Percentiles rank a stretch among this genome's conserved stretches.
These are phyloP conservation scores for Vigna reflexopilosa DNA, from an alignment of 306 rosid genomes.

Conservation along the genomic window DNA sequence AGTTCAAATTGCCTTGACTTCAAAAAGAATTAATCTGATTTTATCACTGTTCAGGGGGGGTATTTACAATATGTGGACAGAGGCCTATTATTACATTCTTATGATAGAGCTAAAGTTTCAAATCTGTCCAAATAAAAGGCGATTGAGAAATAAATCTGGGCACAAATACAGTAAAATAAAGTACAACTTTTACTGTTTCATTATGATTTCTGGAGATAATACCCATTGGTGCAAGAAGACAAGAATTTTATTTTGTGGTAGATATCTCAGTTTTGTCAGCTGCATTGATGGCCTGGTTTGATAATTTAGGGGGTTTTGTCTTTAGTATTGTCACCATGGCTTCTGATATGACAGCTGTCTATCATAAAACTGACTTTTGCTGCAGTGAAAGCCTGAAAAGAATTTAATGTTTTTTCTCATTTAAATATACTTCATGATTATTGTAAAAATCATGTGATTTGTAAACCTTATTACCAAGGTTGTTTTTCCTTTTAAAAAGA, in stretches of 20 bases:
- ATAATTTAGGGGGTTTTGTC: constrained; percentile 3
- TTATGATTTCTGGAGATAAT: neutral
- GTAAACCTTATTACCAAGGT: neutral
- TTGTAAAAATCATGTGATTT: neutral
- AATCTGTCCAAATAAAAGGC: neutral
- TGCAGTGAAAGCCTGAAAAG: neutral
- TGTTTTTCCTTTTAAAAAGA: neutral
- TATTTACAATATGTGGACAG: neutral
- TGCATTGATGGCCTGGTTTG: constrained; percentile 4
- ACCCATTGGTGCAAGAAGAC: constrained; percentile 7
- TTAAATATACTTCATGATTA: neutral
- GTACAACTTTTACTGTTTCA: neutral
- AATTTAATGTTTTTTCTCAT: neutral
- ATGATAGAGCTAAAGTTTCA: neutral
- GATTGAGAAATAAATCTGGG: neutral
- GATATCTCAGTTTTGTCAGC: constrained; percentile 26
- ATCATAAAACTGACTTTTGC: neutral
- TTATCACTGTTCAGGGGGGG: neutral
- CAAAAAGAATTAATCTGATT: neutral
- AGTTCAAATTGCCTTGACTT: constrained; percentile 41
- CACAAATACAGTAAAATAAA: neutral
- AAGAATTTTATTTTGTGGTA: neutral
- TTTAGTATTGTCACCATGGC: neutral
- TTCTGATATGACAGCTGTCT: neutral
- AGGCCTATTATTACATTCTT: neutral